Percentiles rank a stretch among this genome's conserved stretches.
phyloP scores from a whole-genome alignment of 305 asterid genomes.

The Fraxinus ornus region DNA sequence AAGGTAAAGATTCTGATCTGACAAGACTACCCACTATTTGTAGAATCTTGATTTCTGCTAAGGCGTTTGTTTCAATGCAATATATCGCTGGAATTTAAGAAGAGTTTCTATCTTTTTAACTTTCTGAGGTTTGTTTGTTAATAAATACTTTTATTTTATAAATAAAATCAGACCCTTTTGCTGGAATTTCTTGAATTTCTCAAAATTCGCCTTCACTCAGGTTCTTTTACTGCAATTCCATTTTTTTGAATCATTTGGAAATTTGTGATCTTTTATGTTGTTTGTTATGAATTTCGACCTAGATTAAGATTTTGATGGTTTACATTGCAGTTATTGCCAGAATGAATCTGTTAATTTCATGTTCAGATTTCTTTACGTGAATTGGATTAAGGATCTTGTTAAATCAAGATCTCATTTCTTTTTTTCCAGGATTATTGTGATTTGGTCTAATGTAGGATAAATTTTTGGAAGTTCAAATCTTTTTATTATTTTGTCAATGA shows the following conservation, averaged over 20 bases:
- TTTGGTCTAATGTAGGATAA: conserved; percentile 4
- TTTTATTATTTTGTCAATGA: conserved; percentile 6
- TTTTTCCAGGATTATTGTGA: conserved; percentile 3
- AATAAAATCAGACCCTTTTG: not conserved
- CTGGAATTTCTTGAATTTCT: conserved; percentile 17
- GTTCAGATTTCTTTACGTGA: conserved; percentile 23
- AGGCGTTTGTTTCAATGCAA: conserved; percentile 31
- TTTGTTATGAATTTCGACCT: conserved; percentile 21
- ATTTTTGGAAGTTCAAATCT: conserved; percentile 1
- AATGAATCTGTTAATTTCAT: not conserved
- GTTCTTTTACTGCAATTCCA: conserved; percentile 21
- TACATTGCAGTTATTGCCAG: not conserved
- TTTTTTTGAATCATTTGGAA: conserved; percentile 1
- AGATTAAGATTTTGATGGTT: conserved; percentile 22
- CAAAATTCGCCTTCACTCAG: conserved; percentile 26
- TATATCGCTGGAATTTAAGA: conserved; percentile 14
- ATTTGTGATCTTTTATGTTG: conserved; percentile 15
- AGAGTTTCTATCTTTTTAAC: not conserved
- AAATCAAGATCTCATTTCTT: conserved; percentile 13
- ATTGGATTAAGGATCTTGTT: conserved; percentile 25
- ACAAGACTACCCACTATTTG: conserved; percentile 33
- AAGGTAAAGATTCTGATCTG: conserved; percentile 41
- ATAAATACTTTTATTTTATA: not conserved
- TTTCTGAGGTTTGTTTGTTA: conserved; percentile 14
- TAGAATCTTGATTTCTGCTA: conserved; percentile 29